Evolutionary conservation across 176 grass and related monocot species (phyloP).

Genomic region (Zoysia japonica): DNA sequence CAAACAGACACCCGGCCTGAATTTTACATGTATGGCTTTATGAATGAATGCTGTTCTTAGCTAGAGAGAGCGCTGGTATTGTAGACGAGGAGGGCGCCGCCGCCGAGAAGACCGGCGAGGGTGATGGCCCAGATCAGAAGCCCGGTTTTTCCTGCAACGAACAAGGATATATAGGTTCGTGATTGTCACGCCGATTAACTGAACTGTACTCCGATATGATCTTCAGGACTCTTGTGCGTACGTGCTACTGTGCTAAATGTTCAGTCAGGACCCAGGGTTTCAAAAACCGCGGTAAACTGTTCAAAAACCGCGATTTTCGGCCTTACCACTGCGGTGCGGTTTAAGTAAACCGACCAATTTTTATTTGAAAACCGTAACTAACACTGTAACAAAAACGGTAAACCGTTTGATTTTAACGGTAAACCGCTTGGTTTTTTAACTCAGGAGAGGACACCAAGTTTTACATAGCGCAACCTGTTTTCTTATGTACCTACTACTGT

Average conservation of each 20-base stretch:
- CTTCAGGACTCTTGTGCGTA: neutral
- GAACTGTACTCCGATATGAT: neutral
- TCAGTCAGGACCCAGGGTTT: neutral
- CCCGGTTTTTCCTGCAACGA: slow-evolving; percentile 71
- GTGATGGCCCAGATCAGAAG: slow-evolving; percentile 95
- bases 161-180: neutral
- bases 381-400: no score
- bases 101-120: slow-evolving; percentile 71
- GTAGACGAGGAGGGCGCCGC: slow-evolving; percentile 92
- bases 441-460: no score
- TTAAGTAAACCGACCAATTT: no score
- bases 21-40: slow-evolving; percentile 13
- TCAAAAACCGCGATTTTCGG: no score
- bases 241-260: neutral
- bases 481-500: neutral
- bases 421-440: no score
- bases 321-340: no score
- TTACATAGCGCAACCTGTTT: no score
- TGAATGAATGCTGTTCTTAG: slow-evolving; percentile 41
- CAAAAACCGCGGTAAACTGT: no score
- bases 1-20: slow-evolving; percentile 26
- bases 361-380: no score
- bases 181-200: neutral
- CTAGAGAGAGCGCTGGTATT: slow-evolving; percentile 84
- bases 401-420: no score